Percentiles rank a stretch among this genome's conserved stretches.
Conservation (phyloP, 345 rosid genomes). For the Arabis alpina region DNA sequence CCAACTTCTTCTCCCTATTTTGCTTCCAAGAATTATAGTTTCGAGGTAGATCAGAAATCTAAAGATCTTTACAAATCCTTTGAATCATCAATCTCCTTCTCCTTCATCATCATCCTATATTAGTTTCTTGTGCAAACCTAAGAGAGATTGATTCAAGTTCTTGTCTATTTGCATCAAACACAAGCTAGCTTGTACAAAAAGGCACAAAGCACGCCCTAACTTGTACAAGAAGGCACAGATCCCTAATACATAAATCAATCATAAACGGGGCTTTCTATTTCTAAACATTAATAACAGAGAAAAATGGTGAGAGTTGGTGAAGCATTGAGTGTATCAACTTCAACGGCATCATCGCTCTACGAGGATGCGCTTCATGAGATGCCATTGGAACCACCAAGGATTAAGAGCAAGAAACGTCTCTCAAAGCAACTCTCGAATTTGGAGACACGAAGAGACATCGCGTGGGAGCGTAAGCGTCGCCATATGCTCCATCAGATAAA, state of each 20-base stretch:
- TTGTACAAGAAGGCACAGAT: conserved; percentile 26
- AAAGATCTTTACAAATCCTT: conserved; percentile 2
- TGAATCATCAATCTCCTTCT: neutral
- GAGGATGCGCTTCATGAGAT: conserved; percentile 58
- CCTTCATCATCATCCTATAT: conserved; percentile 1
- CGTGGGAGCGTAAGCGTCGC: conserved; percentile 87
- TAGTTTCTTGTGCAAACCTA: neutral
- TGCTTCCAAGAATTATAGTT: neutral
- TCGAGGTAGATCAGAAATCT: conserved; percentile 3
- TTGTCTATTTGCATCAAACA: neutral
- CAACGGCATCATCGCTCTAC: conserved; percentile 41
- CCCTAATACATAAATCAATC: neutral
- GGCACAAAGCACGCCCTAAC: conserved; percentile 6
- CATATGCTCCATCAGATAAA: conserved; percentile 57
- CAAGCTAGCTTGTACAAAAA: conserved; percentile 5
- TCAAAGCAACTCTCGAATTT: conserved; percentile 86
- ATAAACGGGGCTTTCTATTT: neutral
- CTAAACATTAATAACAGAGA: neutral
- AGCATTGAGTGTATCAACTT: conserved; percentile 39
- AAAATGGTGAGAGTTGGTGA: conserved; percentile 39
- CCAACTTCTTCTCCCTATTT: conserved; percentile 25
- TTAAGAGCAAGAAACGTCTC: conserved; percentile 49
- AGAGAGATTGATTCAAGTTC: conserved; percentile 1
- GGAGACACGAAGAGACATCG: conserved; percentile 66
- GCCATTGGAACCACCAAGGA: conserved; percentile 53